phyloP scores from a whole-genome alignment of 2,329 filamentous ascomycete species.

The Escovopsis sp. region DNA sequence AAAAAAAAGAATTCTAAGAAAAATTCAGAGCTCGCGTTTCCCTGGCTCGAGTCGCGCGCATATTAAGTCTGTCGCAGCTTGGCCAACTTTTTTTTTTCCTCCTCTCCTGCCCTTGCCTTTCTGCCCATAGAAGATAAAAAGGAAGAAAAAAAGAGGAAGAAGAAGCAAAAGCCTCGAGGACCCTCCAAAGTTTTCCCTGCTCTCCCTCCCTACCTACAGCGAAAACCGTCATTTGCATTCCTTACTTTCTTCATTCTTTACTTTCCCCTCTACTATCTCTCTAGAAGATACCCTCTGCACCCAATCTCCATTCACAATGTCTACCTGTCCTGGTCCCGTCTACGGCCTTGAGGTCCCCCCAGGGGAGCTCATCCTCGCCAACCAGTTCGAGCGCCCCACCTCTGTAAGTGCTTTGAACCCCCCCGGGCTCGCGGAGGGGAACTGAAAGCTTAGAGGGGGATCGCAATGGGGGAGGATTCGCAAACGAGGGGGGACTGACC shows the following conservation, averaged over 20 bases:
- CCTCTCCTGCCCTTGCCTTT: slow-evolving; percentile 2
- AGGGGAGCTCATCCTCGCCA: slow-evolving; percentile 69
- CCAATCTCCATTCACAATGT: slow-evolving; percentile 27
- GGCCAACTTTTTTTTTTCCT: no score
- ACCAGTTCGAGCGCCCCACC: slow-evolving; percentile 62
- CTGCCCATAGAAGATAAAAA: background rate
- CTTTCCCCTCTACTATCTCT: no score
- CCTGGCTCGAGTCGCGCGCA: slow-evolving; percentile 1
- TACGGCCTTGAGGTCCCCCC: slow-evolving; percentile 87
- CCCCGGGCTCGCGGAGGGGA: no score
- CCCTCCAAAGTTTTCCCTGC: slow-evolving; percentile 1
- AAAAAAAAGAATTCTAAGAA: slow-evolving; percentile 3
- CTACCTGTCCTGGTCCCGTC: slow-evolving; percentile 55
- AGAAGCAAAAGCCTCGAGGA: background rate
- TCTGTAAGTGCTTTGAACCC: slow-evolving; percentile 56
- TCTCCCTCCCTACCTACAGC: no score
- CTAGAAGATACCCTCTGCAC: slow-evolving; percentile 1
- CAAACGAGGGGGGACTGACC: no score
- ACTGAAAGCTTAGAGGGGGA: no score
- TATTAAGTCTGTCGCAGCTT: slow-evolving; percentile 1
- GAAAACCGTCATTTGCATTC: background rate
- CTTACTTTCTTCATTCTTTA: slow-evolving; percentile 1
- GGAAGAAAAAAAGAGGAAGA: no score
- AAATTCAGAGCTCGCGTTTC: slow-evolving; percentile 2
- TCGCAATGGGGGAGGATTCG: no score